Evolutionary conservation across 1,284 basidiomycete genomes (phyloP).

Genomic region (Acaromyces ingoldii): DNA sequence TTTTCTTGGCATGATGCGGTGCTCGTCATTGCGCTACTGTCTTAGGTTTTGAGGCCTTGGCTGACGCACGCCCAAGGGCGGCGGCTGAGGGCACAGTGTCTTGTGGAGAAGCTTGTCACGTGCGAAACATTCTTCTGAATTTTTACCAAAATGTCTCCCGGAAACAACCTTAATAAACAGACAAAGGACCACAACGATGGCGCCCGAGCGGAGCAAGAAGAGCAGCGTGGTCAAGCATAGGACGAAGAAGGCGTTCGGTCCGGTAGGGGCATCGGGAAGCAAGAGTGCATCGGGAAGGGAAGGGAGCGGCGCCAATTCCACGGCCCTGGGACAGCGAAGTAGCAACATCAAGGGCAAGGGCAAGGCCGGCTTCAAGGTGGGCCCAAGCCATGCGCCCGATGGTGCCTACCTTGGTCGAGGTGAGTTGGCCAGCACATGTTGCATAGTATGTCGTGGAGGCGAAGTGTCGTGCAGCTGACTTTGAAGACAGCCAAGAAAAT

Average conservation of each 20-base stretch:
- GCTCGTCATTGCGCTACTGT: no score
- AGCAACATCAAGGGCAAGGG: conserved; percentile 18
- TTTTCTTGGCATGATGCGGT: no score
- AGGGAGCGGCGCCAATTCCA: background rate
- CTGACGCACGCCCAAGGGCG: no score
- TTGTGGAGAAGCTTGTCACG: no score
- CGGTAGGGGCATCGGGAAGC: background rate
- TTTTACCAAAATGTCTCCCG: no score
- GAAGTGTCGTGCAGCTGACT: background rate
- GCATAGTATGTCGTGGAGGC: background rate
- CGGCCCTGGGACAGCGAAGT: conserved; percentile 10
- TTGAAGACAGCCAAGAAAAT: conserved; percentile 55
- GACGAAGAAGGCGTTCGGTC: conserved; percentile 6
- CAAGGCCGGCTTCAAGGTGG: conserved; percentile 40
- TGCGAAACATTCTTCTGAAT: no score
- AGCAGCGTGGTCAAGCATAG: conserved; percentile 7
- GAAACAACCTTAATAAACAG: no score
- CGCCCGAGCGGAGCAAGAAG: no score
- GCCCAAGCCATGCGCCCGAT: conserved; percentile 42
- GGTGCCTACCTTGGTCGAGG: conserved; percentile 45
- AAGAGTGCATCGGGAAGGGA: background rate
- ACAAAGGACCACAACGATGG: no score
- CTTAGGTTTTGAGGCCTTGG: no score
- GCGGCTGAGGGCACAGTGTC: no score
- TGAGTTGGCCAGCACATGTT: conserved; percentile 5